Evolutionary conservation across 2,329 filamentous ascomycete species (phyloP).

Genomic region (Ophiostoma pallidulum): DNA sequence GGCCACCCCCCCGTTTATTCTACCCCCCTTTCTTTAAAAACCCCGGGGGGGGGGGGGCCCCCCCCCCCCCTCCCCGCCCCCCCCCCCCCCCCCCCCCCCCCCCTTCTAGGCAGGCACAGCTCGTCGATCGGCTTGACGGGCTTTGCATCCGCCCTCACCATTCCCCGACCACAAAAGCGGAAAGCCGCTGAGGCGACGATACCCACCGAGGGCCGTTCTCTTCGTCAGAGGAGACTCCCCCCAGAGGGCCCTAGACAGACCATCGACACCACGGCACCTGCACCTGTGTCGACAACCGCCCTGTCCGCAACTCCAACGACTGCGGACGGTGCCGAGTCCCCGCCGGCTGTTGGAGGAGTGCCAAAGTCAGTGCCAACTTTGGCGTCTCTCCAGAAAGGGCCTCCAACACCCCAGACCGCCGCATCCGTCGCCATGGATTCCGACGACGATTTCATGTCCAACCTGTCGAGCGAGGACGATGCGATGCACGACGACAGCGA

Average conservation of each 20-base stretch:
- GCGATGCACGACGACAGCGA: conserved; percentile 70
- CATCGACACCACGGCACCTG: conserved; percentile 49
- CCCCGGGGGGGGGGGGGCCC: too few relatives aligned
- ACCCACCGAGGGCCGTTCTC: conserved; percentile 32
- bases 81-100: not conserved
- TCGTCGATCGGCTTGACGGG: conserved; percentile 20
- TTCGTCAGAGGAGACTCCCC: conserved; percentile 44
- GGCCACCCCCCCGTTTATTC: not conserved
- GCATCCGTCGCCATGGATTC: conserved; percentile 70
- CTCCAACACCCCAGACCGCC: conserved; percentile 30
- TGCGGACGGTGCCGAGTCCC: not conserved
- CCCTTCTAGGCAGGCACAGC: conserved; percentile 2
- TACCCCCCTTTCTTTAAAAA: not conserved
- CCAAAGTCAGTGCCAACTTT: not conserved
- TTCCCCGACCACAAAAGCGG: conserved; percentile 52
- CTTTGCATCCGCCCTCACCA: conserved; percentile 31
- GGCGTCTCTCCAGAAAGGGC: conserved; percentile 8
- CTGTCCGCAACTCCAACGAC: not conserved
- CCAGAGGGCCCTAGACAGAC: conserved; percentile 36
- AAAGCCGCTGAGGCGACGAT: conserved; percentile 58
- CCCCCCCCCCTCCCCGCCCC: not conserved
- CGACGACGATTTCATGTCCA: conserved; percentile 87
- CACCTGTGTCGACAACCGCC: conserved; percentile 31
- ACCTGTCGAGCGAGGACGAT: conserved; percentile 67
- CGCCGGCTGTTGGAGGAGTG: not conserved